Evolutionary conservation across 176 grass and related monocot species (phyloP).

Genomic region (Coix lacrymajobi): DNA sequence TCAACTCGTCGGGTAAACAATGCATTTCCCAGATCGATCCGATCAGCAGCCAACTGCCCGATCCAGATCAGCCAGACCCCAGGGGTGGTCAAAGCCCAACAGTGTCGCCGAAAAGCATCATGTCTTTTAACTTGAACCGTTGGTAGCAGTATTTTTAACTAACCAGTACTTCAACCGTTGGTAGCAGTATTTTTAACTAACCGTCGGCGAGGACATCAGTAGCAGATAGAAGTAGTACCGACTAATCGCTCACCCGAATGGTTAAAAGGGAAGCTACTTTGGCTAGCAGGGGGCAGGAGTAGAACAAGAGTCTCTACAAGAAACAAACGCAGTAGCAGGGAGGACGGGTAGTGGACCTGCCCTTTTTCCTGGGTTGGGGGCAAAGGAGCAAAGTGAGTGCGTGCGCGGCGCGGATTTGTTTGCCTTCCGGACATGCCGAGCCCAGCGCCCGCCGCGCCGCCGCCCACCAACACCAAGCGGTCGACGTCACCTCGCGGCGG

Average conservation of each 20-base stretch:
- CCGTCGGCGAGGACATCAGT: too few relatives aligned
- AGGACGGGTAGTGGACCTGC: not conserved
- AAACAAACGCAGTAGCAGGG: not conserved
- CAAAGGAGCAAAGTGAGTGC: not conserved
- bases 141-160: not conserved
- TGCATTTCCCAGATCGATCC: not conserved
- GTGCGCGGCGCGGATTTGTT: not conserved
- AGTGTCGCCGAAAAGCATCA: not conserved
- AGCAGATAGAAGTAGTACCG: not conserved
- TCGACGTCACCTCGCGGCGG: not conserved
- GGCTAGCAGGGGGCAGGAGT: not conserved
- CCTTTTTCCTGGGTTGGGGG: not conserved
- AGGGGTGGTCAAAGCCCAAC: not conserved
- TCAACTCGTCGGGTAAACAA: constrained; percentile 20
- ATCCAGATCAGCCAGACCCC: constrained; percentile 16
- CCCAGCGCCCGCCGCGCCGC: not conserved
- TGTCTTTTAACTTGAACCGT: not conserved
- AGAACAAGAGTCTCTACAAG: not conserved
- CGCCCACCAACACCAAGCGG: not conserved
- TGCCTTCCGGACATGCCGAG: not conserved
- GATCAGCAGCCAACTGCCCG: not conserved
- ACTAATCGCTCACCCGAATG: not conserved
- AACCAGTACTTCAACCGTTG: too few relatives aligned
- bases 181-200: not conserved
- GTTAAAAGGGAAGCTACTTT: not conserved